Conservation (phyloP, 805 yeast genomes). For the Danielia oregonensis region DNA sequence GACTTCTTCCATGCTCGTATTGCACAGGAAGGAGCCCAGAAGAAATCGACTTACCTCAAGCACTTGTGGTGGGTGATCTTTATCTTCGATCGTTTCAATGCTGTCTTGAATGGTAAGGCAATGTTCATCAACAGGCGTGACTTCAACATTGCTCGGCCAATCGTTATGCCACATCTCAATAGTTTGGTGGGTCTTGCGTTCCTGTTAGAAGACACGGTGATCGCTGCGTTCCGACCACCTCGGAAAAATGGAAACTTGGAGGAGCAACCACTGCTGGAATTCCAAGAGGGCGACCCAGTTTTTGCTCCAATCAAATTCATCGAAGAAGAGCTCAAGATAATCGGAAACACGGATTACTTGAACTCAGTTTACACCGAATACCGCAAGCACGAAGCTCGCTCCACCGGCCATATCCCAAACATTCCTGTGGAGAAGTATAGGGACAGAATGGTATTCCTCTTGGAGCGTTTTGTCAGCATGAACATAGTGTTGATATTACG, state of each 20-base stretch:
- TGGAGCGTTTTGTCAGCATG: constrained; percentile 11
- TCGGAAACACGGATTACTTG: constrained; percentile 4
- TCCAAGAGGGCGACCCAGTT: constrained; percentile 10
- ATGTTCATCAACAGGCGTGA: constrained; percentile 15
- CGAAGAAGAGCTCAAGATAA: constrained; percentile 6
- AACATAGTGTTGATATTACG: constrained; percentile 13
- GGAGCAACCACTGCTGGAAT: constrained; percentile 5
- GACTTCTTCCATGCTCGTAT: constrained; percentile 12
- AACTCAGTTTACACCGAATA: background rate
- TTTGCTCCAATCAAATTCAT: constrained; percentile 10
- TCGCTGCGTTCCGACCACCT: constrained; percentile 14
- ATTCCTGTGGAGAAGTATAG: constrained; percentile 9
- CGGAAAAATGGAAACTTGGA: constrained; percentile 2
- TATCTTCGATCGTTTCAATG: constrained; percentile 19
- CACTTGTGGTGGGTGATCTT: constrained; percentile 20
- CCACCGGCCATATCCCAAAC: constrained; percentile 8
- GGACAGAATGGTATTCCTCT: constrained; percentile 11
- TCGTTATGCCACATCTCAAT: constrained; percentile 9
- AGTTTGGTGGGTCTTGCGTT: constrained; percentile 13
- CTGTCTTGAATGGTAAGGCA: constrained; percentile 13
- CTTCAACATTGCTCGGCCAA: constrained; percentile 13
- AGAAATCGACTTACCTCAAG: constrained; percentile 11
- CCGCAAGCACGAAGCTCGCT: background rate
- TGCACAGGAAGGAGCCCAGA: constrained; percentile 8
- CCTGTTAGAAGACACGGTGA: constrained; percentile 12